Conservation (phyloP, 768 basidiomycete genomes). For the Pleurotus cornucopiae region DNA sequence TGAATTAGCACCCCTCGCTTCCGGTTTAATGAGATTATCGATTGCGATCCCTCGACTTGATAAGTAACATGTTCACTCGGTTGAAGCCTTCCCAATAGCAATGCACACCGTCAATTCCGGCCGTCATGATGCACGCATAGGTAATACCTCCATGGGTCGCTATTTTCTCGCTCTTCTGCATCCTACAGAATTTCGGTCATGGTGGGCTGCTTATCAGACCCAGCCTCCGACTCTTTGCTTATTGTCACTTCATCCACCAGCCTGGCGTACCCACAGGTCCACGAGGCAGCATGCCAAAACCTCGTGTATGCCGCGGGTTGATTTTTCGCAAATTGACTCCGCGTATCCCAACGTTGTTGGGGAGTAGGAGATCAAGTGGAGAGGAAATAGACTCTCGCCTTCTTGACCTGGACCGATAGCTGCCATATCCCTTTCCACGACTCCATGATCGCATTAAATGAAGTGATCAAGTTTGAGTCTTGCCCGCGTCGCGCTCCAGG, state of each 20-base stretch:
- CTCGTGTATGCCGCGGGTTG: conserved; percentile 3
- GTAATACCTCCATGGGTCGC: neutral
- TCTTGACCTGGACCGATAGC: too few relatives aligned
- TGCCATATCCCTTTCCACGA: neutral
- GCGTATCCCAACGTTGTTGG: neutral
- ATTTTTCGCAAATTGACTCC: neutral
- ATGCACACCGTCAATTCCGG: neutral
- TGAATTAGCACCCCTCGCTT: conserved; percentile 4
- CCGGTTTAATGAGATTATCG: conserved; percentile 9
- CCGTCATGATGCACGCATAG: neutral
- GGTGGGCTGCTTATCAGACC: neutral
- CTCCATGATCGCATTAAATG: neutral
- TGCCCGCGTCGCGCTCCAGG: neutral
- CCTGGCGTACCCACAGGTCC: neutral
- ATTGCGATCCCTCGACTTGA: conserved; percentile 2
- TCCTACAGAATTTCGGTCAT: neutral
- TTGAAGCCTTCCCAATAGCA: neutral
- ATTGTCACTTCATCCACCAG: neutral
- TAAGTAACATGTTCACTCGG: neutral
- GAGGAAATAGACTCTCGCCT: neutral
- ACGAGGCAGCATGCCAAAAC: neutral
- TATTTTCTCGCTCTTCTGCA: too few relatives aligned
- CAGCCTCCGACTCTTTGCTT: neutral
- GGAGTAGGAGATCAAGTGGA: neutral
- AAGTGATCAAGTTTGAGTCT: neutral